Conservation (phyloP, 2,329 filamentous ascomycete species). For the Exophiala oligosperma region DNA sequence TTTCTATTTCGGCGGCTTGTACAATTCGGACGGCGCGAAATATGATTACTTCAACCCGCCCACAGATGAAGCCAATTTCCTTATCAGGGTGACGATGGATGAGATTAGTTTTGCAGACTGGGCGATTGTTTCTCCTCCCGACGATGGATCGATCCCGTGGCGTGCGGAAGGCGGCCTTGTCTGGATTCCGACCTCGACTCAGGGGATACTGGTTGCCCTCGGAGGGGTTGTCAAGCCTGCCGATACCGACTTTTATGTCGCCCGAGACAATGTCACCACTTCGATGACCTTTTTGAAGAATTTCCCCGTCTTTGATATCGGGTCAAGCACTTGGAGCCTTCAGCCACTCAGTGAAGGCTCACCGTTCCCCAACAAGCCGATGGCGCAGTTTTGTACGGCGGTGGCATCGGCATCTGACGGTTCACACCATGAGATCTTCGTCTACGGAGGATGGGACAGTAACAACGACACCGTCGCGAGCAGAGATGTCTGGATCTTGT, state of each 20-base stretch:
- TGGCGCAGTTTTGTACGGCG: conserved; percentile 42
- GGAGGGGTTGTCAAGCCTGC: conserved; percentile 34
- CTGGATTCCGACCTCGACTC: conserved; percentile 52
- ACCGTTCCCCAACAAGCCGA: conserved; percentile 31
- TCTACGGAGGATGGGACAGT: conserved; percentile 37
- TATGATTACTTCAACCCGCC: conserved; percentile 28
- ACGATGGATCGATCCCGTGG: conserved; percentile 42
- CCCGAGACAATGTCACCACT: conserved; percentile 1
- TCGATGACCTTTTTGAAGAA: conserved; percentile 31
- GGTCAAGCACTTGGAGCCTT: conserved; percentile 35
- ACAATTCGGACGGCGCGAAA: conserved; percentile 42
- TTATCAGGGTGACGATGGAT: conserved; percentile 63
- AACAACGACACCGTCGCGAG: conserved; percentile 22
- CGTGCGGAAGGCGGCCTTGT: conserved; percentile 66
- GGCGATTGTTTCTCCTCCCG: conserved; percentile 51
- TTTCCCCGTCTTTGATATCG: conserved; percentile 40
- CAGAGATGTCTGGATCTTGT: conserved; percentile 36
- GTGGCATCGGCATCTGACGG: conserved; percentile 38
- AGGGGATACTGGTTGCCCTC: conserved; percentile 39
- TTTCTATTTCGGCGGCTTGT: conserved; percentile 69
- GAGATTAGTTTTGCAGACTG: conserved; percentile 53
- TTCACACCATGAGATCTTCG: conserved; percentile 38
- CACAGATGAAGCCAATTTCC: conserved; percentile 48
- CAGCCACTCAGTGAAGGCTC: conserved; percentile 36
- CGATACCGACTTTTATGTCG: conserved; percentile 5